phyloP scores from a whole-genome alignment of 805 yeast genomes.

The Naumovozyma castellii region DNA sequence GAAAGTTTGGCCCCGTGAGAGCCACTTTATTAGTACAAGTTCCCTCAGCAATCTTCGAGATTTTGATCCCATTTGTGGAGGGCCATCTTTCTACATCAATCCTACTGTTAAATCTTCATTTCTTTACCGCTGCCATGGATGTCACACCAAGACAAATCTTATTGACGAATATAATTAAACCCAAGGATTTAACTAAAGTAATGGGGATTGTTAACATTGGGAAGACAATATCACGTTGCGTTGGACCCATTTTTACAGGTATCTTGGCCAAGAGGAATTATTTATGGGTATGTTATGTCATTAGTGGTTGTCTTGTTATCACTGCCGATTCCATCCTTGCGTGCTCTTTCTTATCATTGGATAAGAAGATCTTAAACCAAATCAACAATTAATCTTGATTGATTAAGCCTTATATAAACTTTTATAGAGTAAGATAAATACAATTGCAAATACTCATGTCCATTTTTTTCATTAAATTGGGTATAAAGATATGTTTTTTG shows the following conservation, averaged over 20 bases:
- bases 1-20: slow-evolving; percentile 63
- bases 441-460: not conserved
- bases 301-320: slow-evolving; percentile 42
- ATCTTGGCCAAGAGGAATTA: slow-evolving; percentile 44
- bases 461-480: not conserved
- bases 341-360: slow-evolving; percentile 28
- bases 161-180: slow-evolving; percentile 55
- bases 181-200: slow-evolving; percentile 58
- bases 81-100: slow-evolving; percentile 37
- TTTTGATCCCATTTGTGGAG: slow-evolving; percentile 41
- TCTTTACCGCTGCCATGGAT: slow-evolving; percentile 70
- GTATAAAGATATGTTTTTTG: too few relatives aligned
- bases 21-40: slow-evolving; percentile 68
- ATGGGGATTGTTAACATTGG: slow-evolving; percentile 82
- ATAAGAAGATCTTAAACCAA: slow-evolving; percentile 22
- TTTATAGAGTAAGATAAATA: not conserved
- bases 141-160: slow-evolving; percentile 85
- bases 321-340: slow-evolving; percentile 30
- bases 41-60: slow-evolving; percentile 63
- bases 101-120: slow-evolving; percentile 42
- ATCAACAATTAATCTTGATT: slow-evolving; percentile 3
- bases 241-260: slow-evolving; percentile 80
- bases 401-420: not conserved
- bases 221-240: slow-evolving; percentile 73
- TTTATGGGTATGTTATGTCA: slow-evolving; percentile 42